Evolutionary conservation across 2,329 filamentous ascomycete species (phyloP), one percentile per base, ranked within the genome.

Genomic region (Alternaria ethzedia): DNA sequence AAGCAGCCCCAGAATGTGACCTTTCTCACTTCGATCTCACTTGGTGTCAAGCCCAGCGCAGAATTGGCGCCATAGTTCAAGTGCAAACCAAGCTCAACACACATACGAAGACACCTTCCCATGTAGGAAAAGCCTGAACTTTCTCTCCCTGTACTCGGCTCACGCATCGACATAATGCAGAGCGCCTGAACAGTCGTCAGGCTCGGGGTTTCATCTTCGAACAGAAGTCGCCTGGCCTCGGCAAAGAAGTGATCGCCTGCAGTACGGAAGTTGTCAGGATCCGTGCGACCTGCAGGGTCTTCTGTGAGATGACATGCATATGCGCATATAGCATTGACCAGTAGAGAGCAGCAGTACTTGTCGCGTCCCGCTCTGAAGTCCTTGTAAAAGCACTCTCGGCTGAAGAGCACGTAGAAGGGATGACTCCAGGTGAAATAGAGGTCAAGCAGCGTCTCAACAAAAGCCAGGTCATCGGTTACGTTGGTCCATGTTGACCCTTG

Each of bases 231-330:
- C 64, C 86, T 84, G 8, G 88, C 86, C 75, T 94, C 91, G 56
- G 87, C 87, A 77, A 92, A 93, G 79, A 93, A 94, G 74, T 91
- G 87, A 65, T 93, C 89, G 5, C 91, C 91, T 1, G 90, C 89
- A 0, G 89, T 88, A 61, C 86, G 86, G 3, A 89, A 85, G 70
- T 91, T 86, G 68, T 83, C 81, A 0, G 88, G 85, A 61, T 89
- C 84, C n/a, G 85, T 86, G 43, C 90, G 86, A 11, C 89, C 90
- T 71, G 85, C 85, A 17, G 86, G 86, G 36, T 89, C 86, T 55
- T 86, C 88, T 2, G 90, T 92, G 69, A 91, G 90, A 54, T 89
- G 87, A 70, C 90, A 92, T 2, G 88, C 89, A 30, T 91, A 81
- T 10, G 90, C 87, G 3, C 90, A 82, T 26, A 91, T 81, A 5